These are phyloP conservation scores for Phytophthora sojae DNA, from an alignment of 352 stramenopile genomes.

Conservation along the genomic window DNA sequence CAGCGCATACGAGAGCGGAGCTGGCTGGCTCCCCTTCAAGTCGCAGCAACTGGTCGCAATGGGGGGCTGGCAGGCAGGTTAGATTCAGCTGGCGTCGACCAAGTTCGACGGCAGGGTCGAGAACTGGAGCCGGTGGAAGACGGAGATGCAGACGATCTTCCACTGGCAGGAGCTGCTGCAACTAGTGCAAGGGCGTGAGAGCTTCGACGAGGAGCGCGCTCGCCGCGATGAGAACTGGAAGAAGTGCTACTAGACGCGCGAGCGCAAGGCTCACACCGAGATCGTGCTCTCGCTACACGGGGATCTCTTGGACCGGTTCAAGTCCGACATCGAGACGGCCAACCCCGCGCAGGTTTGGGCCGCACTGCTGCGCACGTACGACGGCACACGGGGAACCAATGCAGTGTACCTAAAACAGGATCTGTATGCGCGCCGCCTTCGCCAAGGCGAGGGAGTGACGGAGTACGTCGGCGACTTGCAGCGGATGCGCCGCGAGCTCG, in stretches of 20 bases:
- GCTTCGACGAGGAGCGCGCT: background rate
- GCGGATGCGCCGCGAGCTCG: conserved; percentile 12
- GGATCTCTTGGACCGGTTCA: conserved; percentile 9
- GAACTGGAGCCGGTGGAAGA: background rate
- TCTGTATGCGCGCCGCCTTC: conserved; percentile 4
- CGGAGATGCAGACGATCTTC: background rate
- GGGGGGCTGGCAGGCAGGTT: background rate
- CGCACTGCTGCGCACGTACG: conserved; percentile 7
- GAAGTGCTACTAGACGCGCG: background rate
- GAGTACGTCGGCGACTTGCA: conserved; percentile 11
- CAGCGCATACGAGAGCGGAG: background rate
- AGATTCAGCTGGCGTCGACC: background rate
- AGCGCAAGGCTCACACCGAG: background rate
- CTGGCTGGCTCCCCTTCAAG: background rate
- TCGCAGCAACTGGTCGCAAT: background rate
- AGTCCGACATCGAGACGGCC: conserved; percentile 9
- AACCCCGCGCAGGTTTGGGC: conserved; percentile 2
- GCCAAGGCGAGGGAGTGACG: background rate
- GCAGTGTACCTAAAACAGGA: conserved; percentile 10
- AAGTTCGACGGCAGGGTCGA: background rate
- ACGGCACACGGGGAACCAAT: conserved; percentile 3
- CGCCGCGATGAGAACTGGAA: background rate
- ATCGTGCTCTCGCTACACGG: conserved; percentile 8
- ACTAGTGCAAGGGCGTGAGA: background rate
- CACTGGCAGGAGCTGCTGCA: background rate